These are phyloP conservation scores for Podaxis sp. DNA, from an alignment of 768 basidiomycete species.

Conservation along the genomic window DNA sequence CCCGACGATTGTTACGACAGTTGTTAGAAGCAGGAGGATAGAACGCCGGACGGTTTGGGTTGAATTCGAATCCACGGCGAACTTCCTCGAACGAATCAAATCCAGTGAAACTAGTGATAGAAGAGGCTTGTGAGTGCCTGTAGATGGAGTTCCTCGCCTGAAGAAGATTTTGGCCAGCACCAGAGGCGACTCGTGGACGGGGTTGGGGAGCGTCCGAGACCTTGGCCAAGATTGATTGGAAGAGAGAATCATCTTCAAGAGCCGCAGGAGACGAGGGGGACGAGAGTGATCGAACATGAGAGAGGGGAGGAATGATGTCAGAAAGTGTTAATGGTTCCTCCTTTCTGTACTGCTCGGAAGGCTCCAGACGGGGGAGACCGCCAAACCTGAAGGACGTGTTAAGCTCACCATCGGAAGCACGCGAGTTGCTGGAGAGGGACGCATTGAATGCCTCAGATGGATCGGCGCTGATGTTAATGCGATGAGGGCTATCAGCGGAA, in stretches of 20 bases:
- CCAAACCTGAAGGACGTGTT: slow-evolving; percentile 78
- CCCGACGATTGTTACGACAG: slow-evolving; percentile 39
- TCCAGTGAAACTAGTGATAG: slow-evolving; percentile 66
- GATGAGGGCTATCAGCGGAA: slow-evolving; percentile 31
- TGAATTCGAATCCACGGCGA: slow-evolving; percentile 77
- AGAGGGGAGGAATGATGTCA: slow-evolving; percentile 72
- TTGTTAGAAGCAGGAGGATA: slow-evolving; percentile 46
- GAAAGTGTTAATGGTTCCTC: slow-evolving; percentile 56
- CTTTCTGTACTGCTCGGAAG: slow-evolving; percentile 23
- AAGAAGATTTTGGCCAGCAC: slow-evolving; percentile 30
- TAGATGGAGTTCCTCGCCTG: slow-evolving; percentile 27
- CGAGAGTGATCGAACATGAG: slow-evolving; percentile 50
- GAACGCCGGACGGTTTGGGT: slow-evolving; percentile 58
- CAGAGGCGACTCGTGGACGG: slow-evolving; percentile 39
- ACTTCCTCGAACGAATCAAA: slow-evolving; percentile 78
- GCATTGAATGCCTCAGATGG: slow-evolving; percentile 16
- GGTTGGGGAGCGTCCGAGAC: slow-evolving; percentile 38
- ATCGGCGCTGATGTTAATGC: slow-evolving; percentile 33
- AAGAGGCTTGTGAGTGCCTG: slow-evolving; percentile 43
- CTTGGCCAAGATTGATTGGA: slow-evolving; percentile 56
- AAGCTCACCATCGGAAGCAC: slow-evolving; percentile 63
- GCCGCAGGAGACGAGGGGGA: slow-evolving; percentile 37
- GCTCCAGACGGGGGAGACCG: slow-evolving; percentile 37
- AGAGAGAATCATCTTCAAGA: slow-evolving; percentile 50
- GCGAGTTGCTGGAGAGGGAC: slow-evolving; percentile 30